Base-by-base conservation (phyloP, 2,329 filamentous ascomycete genomes). In the Colletotrichum graminicola region DNA sequence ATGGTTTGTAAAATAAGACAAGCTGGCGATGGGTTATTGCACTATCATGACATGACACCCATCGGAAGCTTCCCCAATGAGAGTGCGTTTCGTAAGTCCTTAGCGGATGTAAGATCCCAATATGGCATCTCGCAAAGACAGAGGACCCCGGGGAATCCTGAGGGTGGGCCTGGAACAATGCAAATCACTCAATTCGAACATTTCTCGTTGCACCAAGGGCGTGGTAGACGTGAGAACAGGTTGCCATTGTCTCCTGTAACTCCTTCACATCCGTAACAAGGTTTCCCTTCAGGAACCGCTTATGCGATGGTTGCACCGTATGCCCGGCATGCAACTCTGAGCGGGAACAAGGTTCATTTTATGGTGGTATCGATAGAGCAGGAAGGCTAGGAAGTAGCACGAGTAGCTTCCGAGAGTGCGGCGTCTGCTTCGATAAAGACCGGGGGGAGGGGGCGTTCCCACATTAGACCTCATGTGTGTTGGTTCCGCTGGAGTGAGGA, bases 351-450 rank as follows among this genome's bases (percentile, higher is more conserved):
- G 62, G 39, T 26, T 18, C n/a, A 49, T 32, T 43, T 18, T 59
- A 12, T 57, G 66, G 51, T 26, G 34, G 36, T 21, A 45, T 65
- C 34, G 41, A 26, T n/a, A 54, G 47, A 43, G 36, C 47, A 43
- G 34, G 29, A 26, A 45, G 21, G 34, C 26, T 26, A 21, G 18
- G 34, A 34, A 43, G 43, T n/a, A 54, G 29, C 62, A 49, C 41
- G 26, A 41, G 34, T 54, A 39, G 47, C 34, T 41, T 45, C 34
- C 23, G 36, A 54, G 11, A 23, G 60, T 54, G 67, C 67, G 61
- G 67, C 60, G n/a, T 69, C 61, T 45, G 47, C 60, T 57, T 54
- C 57, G 61, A 54, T 60, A 39, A 36, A 49, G n/a, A 62, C 56
- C 39, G 21, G 34, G 47, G 47, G 26, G 29, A 21, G 34, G 55